phyloP scores from a whole-genome alignment of 148 eudicot species.

The Amaranthus hypochondriacus region DNA sequence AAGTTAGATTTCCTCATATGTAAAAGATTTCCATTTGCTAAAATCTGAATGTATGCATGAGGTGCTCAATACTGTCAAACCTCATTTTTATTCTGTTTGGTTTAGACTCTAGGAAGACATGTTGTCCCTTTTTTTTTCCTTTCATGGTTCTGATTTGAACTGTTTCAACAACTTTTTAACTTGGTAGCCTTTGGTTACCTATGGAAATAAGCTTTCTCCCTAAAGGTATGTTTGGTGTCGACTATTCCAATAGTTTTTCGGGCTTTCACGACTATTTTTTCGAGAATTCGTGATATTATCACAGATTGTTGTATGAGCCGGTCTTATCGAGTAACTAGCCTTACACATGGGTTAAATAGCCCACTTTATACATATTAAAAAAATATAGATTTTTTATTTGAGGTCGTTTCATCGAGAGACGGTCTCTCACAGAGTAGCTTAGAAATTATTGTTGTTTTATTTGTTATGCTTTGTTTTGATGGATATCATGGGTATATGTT shows the following conservation, averaged over 20 bases:
- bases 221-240: background rate
- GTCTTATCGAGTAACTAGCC: no score
- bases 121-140: slow-evolving; percentile 10
- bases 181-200: slow-evolving; percentile 9
- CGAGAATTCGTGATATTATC: no score
- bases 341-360: no score
- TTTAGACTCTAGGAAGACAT: slow-evolving; percentile 14
- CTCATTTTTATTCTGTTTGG: slow-evolving; percentile 19
- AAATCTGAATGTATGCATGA: slow-evolving; percentile 1
- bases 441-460: no score
- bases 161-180: slow-evolving; percentile 4
- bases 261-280: background rate
- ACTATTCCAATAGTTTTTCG: background rate
- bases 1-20: slow-evolving; percentile 21
- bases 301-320: no score
- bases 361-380: no score
- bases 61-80: slow-evolving; percentile 24
- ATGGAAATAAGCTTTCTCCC: slow-evolving; percentile 6
- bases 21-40: slow-evolving; percentile 13
- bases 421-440: no score
- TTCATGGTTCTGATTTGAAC: slow-evolving; percentile 19
- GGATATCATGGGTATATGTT: no score
- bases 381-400: no score
- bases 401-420: no score
- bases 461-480: no score